Base-by-base conservation (phyloP, 352 stramenopile species). In the Saprolegnia diclina region DNA sequence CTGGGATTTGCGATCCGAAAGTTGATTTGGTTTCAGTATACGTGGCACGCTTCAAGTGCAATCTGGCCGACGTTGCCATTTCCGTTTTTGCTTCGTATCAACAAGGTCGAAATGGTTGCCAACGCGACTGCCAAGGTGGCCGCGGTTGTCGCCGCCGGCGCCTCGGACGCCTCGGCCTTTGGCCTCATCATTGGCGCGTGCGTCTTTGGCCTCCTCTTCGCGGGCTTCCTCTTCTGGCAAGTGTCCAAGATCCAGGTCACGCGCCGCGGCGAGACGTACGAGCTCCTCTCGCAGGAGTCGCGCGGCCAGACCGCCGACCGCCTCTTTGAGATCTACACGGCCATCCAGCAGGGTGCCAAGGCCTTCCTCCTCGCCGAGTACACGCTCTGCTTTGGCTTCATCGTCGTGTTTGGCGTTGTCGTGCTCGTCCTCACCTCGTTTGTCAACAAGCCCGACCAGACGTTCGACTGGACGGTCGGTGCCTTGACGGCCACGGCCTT, bases 341-440 rank as follows among this genome's bases (percentile, higher is more conserved):
- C 94, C 45, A 99, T 99, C 81, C 95, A 98, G 72, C 85, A 98
- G 71, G 97, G 97, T 65, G 97, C 97, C n/a, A 92, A 97, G 61
- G 96, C 94, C 22, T 99, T 99, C 81, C 78, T 99, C 38, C 73
- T 90, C 32, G 96, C 97, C 7, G 97, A 99, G 81, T 99, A 99
- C 87, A 95, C 79, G 66, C 94, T 99, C 72, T 99, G 96, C 81
- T 94, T 97, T 68, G 93, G 90, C 68, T 99, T 99, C 80, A 96
- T 97, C 76, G 89, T 94, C 63, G 69, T 95, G 48, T 96, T 96
- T 65, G 88, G 86, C 48, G 69, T 83, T 14, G 67, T 96, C 38
- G 84, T 97, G 67, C 74, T 99, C 66, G 75, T 98, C 72, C 92
- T 97, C 29, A 96, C 87, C 70, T 97, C 89, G 82, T 92, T 83